Conservation (phyloP, 345 rosid genomes). For the Corchorus capsularis region DNA sequence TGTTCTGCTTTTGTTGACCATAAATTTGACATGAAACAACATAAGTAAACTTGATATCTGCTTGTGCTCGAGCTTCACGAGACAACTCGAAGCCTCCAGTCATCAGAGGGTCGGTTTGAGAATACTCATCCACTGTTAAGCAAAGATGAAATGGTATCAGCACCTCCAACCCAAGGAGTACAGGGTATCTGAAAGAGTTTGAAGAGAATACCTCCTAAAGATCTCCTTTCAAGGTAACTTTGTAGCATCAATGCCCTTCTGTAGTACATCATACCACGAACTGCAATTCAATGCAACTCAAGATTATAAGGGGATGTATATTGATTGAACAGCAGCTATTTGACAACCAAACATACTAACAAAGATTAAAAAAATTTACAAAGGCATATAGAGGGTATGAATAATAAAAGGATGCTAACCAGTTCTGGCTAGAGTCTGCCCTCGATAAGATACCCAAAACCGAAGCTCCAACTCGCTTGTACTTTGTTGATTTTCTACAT, state of each 20-base stretch:
- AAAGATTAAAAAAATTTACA: conserved; percentile 9
- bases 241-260: conserved; percentile 98
- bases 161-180: conserved; percentile 12
- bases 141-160: conserved; percentile 27
- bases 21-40: conserved; percentile 98
- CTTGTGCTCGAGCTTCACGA: conserved; percentile 88
- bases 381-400: neutral
- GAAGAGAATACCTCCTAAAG: conserved; percentile 64
- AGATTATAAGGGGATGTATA: conserved; percentile 19
- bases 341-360: conserved; percentile 14
- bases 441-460: conserved; percentile 97
- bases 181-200: neutral
- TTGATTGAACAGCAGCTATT: conserved; percentile 4
- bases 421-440: conserved; percentile 96
- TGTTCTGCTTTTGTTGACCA: conserved; percentile 93
- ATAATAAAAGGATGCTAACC: conserved; percentile 48
- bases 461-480: conserved; percentile 94
- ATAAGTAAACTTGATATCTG: conserved; percentile 93
- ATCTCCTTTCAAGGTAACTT: conserved; percentile 82
- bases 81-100: conserved; percentile 79
- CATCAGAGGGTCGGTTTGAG: conserved; percentile 44
- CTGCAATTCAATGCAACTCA: conserved; percentile 51
- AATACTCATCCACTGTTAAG: conserved; percentile 55
- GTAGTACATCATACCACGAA: conserved; percentile 99
- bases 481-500: conserved; percentile 72